Evolutionary conservation across 257 asterid species (phyloP).

Genomic region (Apocynum venetum): DNA sequence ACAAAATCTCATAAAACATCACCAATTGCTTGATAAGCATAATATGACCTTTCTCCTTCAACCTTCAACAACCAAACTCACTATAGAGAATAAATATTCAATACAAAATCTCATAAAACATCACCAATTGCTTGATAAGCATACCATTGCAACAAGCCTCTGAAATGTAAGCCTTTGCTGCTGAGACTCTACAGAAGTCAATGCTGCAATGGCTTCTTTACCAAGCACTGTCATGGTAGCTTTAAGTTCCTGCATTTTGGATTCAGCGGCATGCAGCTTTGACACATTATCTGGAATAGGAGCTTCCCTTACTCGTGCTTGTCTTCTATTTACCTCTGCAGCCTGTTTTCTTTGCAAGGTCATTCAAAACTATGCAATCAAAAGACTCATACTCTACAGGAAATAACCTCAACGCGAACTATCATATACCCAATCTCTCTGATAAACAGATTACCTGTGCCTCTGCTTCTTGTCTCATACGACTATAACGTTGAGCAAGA

Average conservation of each 20-base stretch:
- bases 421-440: background rate
- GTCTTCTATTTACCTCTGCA: conserved; percentile 86
- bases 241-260: conserved; percentile 88
- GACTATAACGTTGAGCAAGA: conserved; percentile 96
- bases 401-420: background rate
- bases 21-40: conserved; percentile 13
- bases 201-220: conserved; percentile 92
- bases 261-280: conserved; percentile 82
- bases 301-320: conserved; percentile 91
- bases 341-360: conserved; percentile 53
- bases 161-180: conserved; percentile 95
- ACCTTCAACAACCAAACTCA: conserved; percentile 41
- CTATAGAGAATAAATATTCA: background rate
- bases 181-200: conserved; percentile 93
- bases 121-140: conserved; percentile 6
- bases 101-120: background rate
- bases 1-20: background rate
- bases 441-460: conserved; percentile 76
- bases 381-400: background rate
- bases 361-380: conserved; percentile 6
- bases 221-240: conserved; percentile 97
- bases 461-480: conserved; percentile 98
- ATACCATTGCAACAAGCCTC: conserved; percentile 91
- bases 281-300: conserved; percentile 92
- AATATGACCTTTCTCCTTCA: conserved; percentile 53